phyloP scores from a whole-genome alignment of 345 rosid species.

The Mangifera indica region DNA sequence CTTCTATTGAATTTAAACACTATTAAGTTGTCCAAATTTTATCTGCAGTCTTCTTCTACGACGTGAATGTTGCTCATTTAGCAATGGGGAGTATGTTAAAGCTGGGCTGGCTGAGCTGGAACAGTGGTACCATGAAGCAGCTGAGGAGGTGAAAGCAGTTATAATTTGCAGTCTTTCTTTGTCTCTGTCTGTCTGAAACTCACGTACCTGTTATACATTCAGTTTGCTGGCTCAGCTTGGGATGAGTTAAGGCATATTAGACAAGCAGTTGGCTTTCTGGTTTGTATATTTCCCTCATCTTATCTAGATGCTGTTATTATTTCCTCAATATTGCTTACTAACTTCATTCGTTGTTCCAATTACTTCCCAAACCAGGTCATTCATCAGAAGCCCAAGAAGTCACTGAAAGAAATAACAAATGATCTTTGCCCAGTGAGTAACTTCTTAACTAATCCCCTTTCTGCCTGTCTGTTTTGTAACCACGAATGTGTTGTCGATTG shows the following conservation, averaged over 20 bases:
- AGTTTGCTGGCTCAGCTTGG: slow-evolving; percentile 90
- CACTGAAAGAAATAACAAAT: slow-evolving; percentile 77
- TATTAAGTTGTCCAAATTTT: slow-evolving; percentile 12
- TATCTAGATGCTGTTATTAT: background rate
- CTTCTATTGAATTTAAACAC: slow-evolving; percentile 3
- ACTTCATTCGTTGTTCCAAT: background rate
- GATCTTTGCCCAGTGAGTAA: slow-evolving; percentile 85
- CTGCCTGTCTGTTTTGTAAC: slow-evolving; percentile 1
- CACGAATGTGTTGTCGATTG: background rate
- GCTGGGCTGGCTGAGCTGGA: slow-evolving; percentile 90
- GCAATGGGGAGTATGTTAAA: slow-evolving; percentile 92
- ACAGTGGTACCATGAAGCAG: slow-evolving; percentile 81
- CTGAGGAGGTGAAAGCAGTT: slow-evolving; percentile 62
- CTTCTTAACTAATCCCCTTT: background rate
- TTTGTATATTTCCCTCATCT: slow-evolving; percentile 27
- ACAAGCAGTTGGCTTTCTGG: slow-evolving; percentile 99
- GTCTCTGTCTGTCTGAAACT: slow-evolving; percentile 17
- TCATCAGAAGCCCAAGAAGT: slow-evolving; percentile 97
- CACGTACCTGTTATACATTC: slow-evolving; percentile 24
- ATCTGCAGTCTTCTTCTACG: slow-evolving; percentile 81
- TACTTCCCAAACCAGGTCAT: slow-evolving; percentile 51
- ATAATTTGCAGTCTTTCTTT: background rate
- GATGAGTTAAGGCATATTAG: slow-evolving; percentile 93
- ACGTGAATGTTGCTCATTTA: slow-evolving; percentile 98
- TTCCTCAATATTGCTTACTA: background rate